Conservation (phyloP, 768 basidiomycete species). For the Brasilioporus rufonigricans region DNA sequence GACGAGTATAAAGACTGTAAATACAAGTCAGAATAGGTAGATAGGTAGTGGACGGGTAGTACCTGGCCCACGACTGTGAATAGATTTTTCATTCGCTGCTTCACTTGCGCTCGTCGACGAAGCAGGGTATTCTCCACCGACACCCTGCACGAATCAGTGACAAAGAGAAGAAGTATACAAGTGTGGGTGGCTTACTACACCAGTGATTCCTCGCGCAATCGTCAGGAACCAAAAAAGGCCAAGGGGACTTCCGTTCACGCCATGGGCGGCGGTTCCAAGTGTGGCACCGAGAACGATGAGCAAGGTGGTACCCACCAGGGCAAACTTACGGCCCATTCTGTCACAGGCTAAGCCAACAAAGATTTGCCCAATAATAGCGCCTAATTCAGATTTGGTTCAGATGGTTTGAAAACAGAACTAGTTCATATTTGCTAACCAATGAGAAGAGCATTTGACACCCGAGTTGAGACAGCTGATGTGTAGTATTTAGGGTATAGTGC, state of each 20-base stretch:
- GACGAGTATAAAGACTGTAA: conserved; percentile 67
- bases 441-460: conserved; percentile 67
- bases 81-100: conserved; percentile 68
- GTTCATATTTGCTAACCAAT: conserved; percentile 45
- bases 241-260: conserved; percentile 48
- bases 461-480: conserved; percentile 59
- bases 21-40: conserved; percentile 1
- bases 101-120: conserved; percentile 69
- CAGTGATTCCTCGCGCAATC: conserved; percentile 67
- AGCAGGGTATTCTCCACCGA: conserved; percentile 77
- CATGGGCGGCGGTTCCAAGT: conserved; percentile 66
- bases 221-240: conserved; percentile 78
- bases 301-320: conserved; percentile 64
- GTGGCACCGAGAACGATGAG: conserved; percentile 70
- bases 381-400: conserved; percentile 29
- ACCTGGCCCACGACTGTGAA: conserved; percentile 60
- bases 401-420: neutral
- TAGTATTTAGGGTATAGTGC: conserved; percentile 62
- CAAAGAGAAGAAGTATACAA: neutral
- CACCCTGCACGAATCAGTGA: conserved; percentile 43
- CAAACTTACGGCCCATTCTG: conserved; percentile 71
- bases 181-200: conserved; percentile 43
- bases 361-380: conserved; percentile 61
- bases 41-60: conserved; percentile 3
- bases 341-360: conserved; percentile 70